Conservation (phyloP, 1,284 basidiomycete genomes). For the Tylopilus orsonianus region DNA sequence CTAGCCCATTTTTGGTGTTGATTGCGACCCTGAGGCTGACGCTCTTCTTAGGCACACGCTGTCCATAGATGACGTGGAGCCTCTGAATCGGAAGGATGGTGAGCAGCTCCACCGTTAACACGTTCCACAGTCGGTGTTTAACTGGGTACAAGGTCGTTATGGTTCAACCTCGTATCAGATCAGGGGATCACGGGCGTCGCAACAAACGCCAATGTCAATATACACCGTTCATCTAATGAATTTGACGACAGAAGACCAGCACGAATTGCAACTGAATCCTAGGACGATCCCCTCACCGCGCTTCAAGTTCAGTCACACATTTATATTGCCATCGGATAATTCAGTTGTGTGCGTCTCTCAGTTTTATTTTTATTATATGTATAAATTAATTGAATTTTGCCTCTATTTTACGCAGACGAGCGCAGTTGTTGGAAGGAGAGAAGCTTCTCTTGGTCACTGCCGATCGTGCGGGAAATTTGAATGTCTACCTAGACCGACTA, state of each 20-base stretch:
- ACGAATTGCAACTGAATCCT: slow-evolving; percentile 40
- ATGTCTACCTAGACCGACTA: slow-evolving; percentile 42
- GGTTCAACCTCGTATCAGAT: too few relatives aligned
- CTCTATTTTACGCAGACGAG: too few relatives aligned
- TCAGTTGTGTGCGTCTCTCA: slow-evolving; percentile 38
- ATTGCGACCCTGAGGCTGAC: neutral
- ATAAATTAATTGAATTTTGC: too few relatives aligned
- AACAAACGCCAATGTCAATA: slow-evolving; percentile 26
- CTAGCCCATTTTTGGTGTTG: neutral
- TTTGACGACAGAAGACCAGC: slow-evolving; percentile 42
- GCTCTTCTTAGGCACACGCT: slow-evolving; percentile 27
- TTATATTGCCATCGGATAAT: slow-evolving; percentile 37
- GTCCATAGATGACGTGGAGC: slow-evolving; percentile 5
- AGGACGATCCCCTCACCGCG: slow-evolving; percentile 40
- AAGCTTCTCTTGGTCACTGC: slow-evolving; percentile 44
- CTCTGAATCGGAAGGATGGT: too few relatives aligned
- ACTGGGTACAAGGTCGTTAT: neutral
- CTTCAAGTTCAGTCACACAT: slow-evolving; percentile 26
- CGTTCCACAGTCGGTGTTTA: slow-evolving; percentile 5
- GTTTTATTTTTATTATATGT: too few relatives aligned
- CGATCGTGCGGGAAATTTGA: slow-evolving; percentile 34
- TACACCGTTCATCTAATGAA: slow-evolving; percentile 41
- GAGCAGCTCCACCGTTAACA: too few relatives aligned
- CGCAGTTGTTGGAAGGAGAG: slow-evolving; percentile 38
- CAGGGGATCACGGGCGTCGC: slow-evolving; percentile 14